Percentiles rank a stretch among this genome's conserved stretches.
Evolutionary conservation across 768 basidiomycete genomes (phyloP).

Genomic region (Tricholoma sp.): DNA sequence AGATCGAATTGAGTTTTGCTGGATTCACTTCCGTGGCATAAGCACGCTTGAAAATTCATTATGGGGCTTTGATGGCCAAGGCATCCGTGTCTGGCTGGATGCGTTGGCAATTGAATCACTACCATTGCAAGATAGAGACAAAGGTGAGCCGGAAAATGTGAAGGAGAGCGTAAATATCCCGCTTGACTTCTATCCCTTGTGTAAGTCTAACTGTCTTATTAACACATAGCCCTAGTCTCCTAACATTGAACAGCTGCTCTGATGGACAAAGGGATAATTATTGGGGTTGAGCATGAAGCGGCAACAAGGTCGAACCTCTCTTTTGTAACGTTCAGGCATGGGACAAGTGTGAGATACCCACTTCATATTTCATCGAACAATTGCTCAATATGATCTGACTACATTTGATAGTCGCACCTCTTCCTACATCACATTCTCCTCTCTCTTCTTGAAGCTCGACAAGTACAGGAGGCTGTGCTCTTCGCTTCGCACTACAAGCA

Average conservation of each 20-base stretch:
- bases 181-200: constrained; percentile 93
- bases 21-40: constrained; percentile 95
- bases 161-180: constrained; percentile 92
- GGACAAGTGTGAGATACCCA: constrained; percentile 67
- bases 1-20: constrained; percentile 96
- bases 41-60: constrained; percentile 93
- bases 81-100: constrained; percentile 92
- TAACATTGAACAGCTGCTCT: constrained; percentile 64
- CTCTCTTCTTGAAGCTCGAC: constrained; percentile 65
- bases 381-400: neutral
- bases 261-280: constrained; percentile 99
- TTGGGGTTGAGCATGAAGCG: constrained; percentile 89
- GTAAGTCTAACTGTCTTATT: constrained; percentile 41
- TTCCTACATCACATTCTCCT: constrained; percentile 90
- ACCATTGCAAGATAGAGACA: constrained; percentile 28
- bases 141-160: constrained; percentile 43
- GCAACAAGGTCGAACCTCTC: constrained; percentile 70
- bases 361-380: neutral
- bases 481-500: constrained; percentile 85
- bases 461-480: constrained; percentile 70
- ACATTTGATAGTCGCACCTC: constrained; percentile 66
- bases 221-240: neutral
- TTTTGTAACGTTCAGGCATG: constrained; percentile 88
- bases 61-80: constrained; percentile 93
- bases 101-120: constrained; percentile 83